Evolutionary conservation across 2,329 filamentous ascomycete genomes (phyloP), one percentile per base, ranked within the genome.

Genomic region (Pleurostoma richardsiae): DNA sequence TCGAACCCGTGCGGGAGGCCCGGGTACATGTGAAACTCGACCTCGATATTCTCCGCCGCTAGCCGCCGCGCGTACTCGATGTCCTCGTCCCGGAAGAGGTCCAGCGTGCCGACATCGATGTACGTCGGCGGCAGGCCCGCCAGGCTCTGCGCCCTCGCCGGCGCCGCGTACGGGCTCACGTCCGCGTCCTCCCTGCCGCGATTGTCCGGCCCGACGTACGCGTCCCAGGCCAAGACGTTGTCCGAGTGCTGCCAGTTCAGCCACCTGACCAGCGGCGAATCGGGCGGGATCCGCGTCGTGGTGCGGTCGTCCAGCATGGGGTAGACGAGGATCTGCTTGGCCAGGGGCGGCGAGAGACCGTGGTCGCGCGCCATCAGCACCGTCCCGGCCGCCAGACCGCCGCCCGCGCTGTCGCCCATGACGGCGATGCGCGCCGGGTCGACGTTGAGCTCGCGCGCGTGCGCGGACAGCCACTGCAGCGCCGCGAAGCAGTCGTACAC

Each of bases 301-400:
- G 57, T 60, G 26, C 62, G 55, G 48, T 68, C 62, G 42, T 70
- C 66, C 4, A 69, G 54, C 65, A 68, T 68, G 10, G 67, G 66
- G 41, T 61, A 68, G 2, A 67, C 45, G 5, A 69, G 52, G 7
- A 67, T 52, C 42, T 63, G 58, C 47, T 62, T 64, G 6, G 57
- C 60, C 4, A 68, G 31, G 0, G 58, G 59, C 5, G 65, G 64
- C 1, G n/a, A 28, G 1, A 65, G 29, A 5, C 45, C 46, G 7
- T 54, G 46, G 43, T 67, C 64, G 5, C 66, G 54, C 0, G 63
- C 64, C 68, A 75, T 70, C 29, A 82, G 62, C 1, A 71, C 54
- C 5, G 54, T 29, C 1, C 52, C 57, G 3, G 53, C 51, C 0
- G 58, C 52, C 6, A 66, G 33, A 1, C 51, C 53, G 4, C 55